Base-by-base conservation (phyloP, 2,329 filamentous ascomycete genomes). In the Gaeumannomyces sp. region DNA sequence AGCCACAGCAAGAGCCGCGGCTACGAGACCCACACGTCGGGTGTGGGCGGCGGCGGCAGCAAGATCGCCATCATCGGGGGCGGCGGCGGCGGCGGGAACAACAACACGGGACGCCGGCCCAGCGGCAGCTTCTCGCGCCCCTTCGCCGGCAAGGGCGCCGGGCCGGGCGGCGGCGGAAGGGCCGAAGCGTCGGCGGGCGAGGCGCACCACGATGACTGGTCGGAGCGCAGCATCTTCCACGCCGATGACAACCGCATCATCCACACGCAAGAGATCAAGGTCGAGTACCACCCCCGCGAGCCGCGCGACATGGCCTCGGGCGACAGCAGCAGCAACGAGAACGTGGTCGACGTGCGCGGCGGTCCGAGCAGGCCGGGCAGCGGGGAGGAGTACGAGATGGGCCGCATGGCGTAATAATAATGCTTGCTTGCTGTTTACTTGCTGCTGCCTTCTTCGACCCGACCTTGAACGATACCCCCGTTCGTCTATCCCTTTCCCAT, bases 341-440 rank as follows among this genome's bases (percentile, higher is more conserved):
- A 29, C 28, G 25, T 29, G 10, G 28, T 22, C 58, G 19, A 28
- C 58, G 14, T 22, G 13, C 58, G 58, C 27, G 58, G 19, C 58
- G 8, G 27, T 3, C 16, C n/a, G 10, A 58, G 19, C 11, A 28
- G 22, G n/a, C 19, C n/a, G n/a, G 27, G 27, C 27, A 22, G 27
- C 14, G 29, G 28, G 27, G 58, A 60, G 25, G 58, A 60, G 58
- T 60, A 60, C 58, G 58, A 60, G 58, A 60, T 60, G 58, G 58
- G 58, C 28, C 25, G 58, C 25, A 31, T 60, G 58, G 33, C 33
- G 33, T 33, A 33, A 33, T 33, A 11, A 33, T 33, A 33, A n/a
- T n/a, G n/a, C 1, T 29, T 33, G 33, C 31, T 31, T 31, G 31
- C 31, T 31, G 8, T 31, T 31, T 31, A 31, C 29, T 31, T 31